Conservation (phyloP, 176 grass and related monocot genomes). For the Panicum miliaceum region DNA sequence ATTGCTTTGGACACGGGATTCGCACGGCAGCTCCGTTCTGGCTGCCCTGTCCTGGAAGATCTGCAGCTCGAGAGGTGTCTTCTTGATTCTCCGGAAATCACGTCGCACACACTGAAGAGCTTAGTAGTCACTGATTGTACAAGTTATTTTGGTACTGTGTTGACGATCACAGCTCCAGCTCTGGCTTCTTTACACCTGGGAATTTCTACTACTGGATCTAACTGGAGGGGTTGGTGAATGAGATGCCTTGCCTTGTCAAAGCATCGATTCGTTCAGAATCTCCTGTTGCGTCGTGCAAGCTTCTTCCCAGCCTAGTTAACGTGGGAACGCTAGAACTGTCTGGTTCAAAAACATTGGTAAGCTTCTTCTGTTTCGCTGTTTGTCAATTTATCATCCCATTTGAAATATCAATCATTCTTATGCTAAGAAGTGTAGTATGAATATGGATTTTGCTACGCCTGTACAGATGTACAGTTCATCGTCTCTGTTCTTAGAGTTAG, state of each 20-base stretch:
- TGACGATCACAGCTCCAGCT: constrained; percentile 23
- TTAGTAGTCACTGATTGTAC: not conserved
- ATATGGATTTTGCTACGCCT: too few relatives aligned
- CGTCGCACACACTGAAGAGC: constrained; percentile 16
- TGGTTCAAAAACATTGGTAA: constrained; percentile 17
- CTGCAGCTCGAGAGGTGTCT: not conserved
- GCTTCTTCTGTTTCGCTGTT: constrained; percentile 20
- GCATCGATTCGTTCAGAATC: not conserved
- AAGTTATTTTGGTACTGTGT: not conserved
- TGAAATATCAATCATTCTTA: not conserved
- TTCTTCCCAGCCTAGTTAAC: constrained; percentile 30
- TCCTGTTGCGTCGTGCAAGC: not conserved
- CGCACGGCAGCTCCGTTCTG: not conserved
- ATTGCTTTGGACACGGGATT: not conserved
- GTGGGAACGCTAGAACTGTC: constrained; percentile 7
- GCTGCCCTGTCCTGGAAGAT: constrained; percentile 28
- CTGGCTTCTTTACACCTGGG: constrained; percentile 4
- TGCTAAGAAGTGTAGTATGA: too few relatives aligned
- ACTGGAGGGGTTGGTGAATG: not conserved
- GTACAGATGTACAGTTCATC: too few relatives aligned
- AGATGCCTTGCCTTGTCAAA: constrained; percentile 30
- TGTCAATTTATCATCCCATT: not conserved
- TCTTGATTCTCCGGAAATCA: not conserved
- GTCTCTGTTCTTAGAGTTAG: too few relatives aligned
- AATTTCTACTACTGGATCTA: not conserved